Base-by-base conservation (phyloP, 2,329 filamentous ascomycete species). In the Diaporthe citri region DNA sequence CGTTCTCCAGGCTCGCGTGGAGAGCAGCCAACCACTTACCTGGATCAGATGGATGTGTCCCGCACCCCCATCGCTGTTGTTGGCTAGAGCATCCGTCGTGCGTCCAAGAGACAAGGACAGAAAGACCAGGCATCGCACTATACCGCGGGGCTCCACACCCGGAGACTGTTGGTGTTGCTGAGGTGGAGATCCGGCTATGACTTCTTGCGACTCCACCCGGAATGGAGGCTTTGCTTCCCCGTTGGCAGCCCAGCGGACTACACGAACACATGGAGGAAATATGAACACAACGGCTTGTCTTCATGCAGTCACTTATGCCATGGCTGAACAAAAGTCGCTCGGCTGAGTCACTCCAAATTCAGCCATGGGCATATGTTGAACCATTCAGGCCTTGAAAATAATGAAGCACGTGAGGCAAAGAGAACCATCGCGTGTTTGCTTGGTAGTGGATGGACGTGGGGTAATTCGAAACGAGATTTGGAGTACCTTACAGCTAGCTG, bases 91-190 rank as follows among this genome's bases (percentile, higher is more conserved):
- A 5, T 59, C 34, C 56, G 56, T n/a, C 12, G 34, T 59, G 31
- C 56, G 39, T n/a, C 25, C 34, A 9, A 13, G 34, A 41, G 22
- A 39, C 52, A 56, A 56, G 28, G 52, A 56, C 56, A 56, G 34
- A 39, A 39, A 59, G 34, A 39, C 34, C 34, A 25, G 34, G 20
- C 34, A 59, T 39, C 3, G 20, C 9, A 39, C 22, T 25, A 22
- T 39, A 3, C 60, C 41, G 12, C 41, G 43, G 41, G 60, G 60
- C 43, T 66, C 60, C 60, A 48, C 60, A 66, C 20, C 41, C 28
- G 25, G 41, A n/a, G 46, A 34, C 43, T 66, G 60, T 66, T 66
- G 60, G 60, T 66, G 20, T 20, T 66, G 25, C 28, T 36, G 60
- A 51, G 43, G 60, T 34, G 60, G 60, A 34, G 31, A 66, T 10